Base-by-base conservation (phyloP, 169 alveolate genomes). In the Plasmodium sp. region DNA sequence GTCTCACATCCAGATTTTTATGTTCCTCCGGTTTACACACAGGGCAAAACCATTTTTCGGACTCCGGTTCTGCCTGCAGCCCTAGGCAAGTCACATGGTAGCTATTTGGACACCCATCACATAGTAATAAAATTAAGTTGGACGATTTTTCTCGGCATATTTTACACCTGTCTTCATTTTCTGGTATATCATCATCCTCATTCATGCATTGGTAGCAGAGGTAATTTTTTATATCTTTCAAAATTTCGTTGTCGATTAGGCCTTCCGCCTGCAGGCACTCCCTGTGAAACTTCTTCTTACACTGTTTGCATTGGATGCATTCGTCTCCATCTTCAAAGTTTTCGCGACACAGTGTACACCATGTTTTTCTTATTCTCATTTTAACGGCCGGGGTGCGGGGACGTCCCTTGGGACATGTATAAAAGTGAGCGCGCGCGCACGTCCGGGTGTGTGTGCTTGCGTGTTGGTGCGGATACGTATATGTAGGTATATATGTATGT, bases 81-180 rank as follows among this genome's bases (percentile, higher is more conserved):
- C 97, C 97, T 74, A 98, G 94, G 92, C 99, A 98, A 16, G 97
- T 93, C 34, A 97, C 95, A 93, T 98, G 99, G 74, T 97, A 97
- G 75, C 98, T 96, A 95, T 97, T 97, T 6, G 98, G 98, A n/a
- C 99, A 98, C 67, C 99, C 99, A 93, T 98, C 99, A 67, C 99
- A 98, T 92, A 97, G 92, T 56, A 98, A 96, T 86, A 98, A 94
- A 45, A 97, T 84, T 48, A 96, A 95, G 16, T 97, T 95, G 36
- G 96, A 94, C 36, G 97, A 97, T 39, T 96, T 91, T 71, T 97
- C 98, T 72, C 95, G 81, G 67, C 98, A 97, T 73, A 97, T 93
- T 88, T 96, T 97, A 92, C 98, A 97, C 71, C 98, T 95, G 14
- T 97, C 98, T 58, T 97, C 98, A 84, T 97, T 97, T 27, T 96